Evolutionary conservation across 1,284 basidiomycete species (phyloP).

Genomic region (Rhodotorula sp.): DNA sequence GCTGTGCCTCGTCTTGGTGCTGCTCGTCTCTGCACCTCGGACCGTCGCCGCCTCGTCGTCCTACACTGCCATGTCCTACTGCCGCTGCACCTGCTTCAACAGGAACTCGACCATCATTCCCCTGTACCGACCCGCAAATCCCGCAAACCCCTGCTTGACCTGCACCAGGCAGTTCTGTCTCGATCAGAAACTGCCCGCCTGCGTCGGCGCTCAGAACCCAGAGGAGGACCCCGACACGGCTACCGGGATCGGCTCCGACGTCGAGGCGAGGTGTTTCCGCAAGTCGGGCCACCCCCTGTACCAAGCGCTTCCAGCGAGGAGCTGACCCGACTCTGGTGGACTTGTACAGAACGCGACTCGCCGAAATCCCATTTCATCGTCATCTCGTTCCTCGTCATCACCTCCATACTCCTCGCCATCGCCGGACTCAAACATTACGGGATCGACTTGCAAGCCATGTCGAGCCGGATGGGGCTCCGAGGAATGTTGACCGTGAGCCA

Average conservation of each 20-base stretch:
- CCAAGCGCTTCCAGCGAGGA: background rate
- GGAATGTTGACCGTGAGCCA: conserved; percentile 10
- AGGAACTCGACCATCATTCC: conserved; percentile 81
- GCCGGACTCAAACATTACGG: conserved; percentile 62
- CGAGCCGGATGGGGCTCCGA: conserved; percentile 8
- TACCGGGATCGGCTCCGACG: conserved; percentile 93
- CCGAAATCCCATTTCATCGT: conserved; percentile 87
- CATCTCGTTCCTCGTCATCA: conserved; percentile 78
- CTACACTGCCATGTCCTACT: conserved; percentile 37
- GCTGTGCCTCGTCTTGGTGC: background rate
- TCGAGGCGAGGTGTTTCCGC: conserved; percentile 94
- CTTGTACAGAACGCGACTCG: conserved; percentile 68
- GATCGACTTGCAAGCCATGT: conserved; percentile 29
- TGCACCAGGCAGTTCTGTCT: conserved; percentile 89
- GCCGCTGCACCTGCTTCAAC: conserved; percentile 70
- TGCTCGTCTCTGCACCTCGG: background rate
- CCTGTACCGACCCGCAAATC: conserved; percentile 74
- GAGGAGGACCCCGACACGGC: conserved; percentile 86
- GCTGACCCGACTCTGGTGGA: background rate
- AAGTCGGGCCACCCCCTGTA: conserved; percentile 50
- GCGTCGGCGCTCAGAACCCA: conserved; percentile 68
- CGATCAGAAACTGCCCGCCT: conserved; percentile 84
- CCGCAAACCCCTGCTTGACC: conserved; percentile 80
- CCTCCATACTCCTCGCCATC: conserved; percentile 75
- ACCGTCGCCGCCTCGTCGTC: conserved; percentile 1